These are phyloP conservation scores for Cytospora piceicola DNA, from an alignment of 2,329 filamentous ascomycete genomes.

Conservation along the genomic window DNA sequence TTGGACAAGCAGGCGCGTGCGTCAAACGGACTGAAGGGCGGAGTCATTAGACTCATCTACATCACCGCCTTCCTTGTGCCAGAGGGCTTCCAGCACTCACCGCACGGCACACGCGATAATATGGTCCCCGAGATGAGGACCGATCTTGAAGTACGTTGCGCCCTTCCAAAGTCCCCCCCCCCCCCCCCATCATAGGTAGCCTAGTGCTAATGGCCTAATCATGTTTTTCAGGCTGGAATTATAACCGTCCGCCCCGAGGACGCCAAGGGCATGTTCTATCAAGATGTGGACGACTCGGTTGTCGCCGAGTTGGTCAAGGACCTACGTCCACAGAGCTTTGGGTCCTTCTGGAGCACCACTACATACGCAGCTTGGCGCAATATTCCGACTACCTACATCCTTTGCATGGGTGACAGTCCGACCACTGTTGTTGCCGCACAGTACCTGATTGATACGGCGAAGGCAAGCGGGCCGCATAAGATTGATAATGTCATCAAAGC, in stretches of 20 bases:
- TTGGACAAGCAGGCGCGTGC: constrained; percentile 32
- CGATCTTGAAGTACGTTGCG: constrained; percentile 29
- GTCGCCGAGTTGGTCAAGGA: constrained; percentile 32
- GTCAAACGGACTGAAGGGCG: constrained; percentile 30
- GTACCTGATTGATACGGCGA: not conserved
- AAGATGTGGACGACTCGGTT: constrained; percentile 33
- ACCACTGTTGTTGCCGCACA: not conserved
- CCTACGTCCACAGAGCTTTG: constrained; percentile 34
- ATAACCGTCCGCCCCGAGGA: constrained; percentile 33
- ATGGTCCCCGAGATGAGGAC: constrained; percentile 34
- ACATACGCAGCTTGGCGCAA: constrained; percentile 35
- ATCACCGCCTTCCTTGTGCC: constrained; percentile 35
- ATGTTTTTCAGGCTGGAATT: constrained; percentile 29
- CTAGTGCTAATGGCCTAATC: not conserved
- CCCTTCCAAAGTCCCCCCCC: not conserved
- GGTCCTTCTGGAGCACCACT: constrained; percentile 33
- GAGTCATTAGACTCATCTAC: constrained; percentile 34
- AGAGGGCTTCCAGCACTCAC: constrained; percentile 35
- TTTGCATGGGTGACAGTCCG: constrained; percentile 7
- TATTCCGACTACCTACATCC: constrained; percentile 1
- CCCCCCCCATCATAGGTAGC: too few relatives aligned
- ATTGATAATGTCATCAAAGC: not conserved
- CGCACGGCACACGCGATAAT: constrained; percentile 30
- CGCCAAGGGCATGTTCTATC: constrained; percentile 36
- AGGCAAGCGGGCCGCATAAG: not conserved